Conservation (phyloP, 148 eudicot species). For the Rhododendron simsii region DNA sequence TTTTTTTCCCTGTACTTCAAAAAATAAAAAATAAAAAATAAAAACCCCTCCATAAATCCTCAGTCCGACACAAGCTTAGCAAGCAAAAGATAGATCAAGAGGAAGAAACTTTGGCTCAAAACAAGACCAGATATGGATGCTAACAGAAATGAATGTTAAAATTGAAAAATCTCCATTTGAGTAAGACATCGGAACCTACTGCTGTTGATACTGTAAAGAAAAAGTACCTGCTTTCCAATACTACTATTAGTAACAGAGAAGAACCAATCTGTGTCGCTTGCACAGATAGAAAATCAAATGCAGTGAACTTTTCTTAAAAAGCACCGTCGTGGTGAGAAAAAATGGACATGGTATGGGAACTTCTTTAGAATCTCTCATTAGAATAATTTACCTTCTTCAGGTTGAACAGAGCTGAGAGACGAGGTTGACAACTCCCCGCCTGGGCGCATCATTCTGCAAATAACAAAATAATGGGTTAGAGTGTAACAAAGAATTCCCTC, state of each 20-base stretch:
- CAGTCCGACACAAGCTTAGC: not conserved
- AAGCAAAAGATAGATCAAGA: not conserved
- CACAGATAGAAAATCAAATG: not conserved
- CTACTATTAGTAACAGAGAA: not conserved
- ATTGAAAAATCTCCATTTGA: not conserved
- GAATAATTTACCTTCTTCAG: constrained; percentile 14
- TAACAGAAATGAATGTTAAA: not conserved
- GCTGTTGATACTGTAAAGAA: not conserved
- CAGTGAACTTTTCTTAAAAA: not conserved
- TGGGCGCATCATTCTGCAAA: constrained; percentile 78
- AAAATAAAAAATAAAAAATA: too few relatives aligned
- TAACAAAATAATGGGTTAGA: constrained; percentile 4
- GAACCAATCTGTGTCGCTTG: not conserved
- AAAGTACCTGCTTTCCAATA: not conserved
- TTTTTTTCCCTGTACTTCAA: not conserved
- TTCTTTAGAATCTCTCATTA: not conserved
- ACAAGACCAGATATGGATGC: not conserved
- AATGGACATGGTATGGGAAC: not conserved
- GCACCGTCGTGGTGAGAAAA: not conserved
- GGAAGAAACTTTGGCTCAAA: not conserved
- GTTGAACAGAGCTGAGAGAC: constrained; percentile 60
- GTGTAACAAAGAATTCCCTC: not conserved
- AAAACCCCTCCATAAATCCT: not conserved
- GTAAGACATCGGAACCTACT: not conserved
- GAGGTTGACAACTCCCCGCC: constrained; percentile 66